Evolutionary conservation across 2,329 filamentous ascomycete species (phyloP).

Genomic region (Calonectria naviculata): DNA sequence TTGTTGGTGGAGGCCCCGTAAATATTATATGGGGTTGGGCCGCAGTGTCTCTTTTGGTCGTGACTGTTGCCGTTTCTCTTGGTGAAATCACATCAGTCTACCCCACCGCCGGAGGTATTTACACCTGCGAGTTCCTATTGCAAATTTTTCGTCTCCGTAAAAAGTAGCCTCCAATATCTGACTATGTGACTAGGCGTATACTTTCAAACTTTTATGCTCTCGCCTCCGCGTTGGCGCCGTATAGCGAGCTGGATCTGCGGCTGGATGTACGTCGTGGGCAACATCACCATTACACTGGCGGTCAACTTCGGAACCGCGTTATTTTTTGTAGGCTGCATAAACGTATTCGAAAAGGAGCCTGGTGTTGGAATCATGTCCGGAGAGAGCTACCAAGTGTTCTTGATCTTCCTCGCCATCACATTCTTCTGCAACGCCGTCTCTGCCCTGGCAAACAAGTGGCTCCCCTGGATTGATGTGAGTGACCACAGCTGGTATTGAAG

Average conservation of each 20-base stretch:
- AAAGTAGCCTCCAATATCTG: background rate
- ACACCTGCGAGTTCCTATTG: background rate
- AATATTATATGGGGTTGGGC: background rate
- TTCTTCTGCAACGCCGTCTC: conserved; percentile 74
- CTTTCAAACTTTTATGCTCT: conserved; percentile 82
- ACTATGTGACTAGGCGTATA: conserved; percentile 45
- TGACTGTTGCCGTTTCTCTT: background rate
- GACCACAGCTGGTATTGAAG: conserved; percentile 43
- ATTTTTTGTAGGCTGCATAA: conserved; percentile 65
- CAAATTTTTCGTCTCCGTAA: background rate
- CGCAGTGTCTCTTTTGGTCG: background rate
- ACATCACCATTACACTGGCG: conserved; percentile 82
- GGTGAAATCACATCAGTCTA: background rate
- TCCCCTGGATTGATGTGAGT: conserved; percentile 58
- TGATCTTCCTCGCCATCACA: conserved; percentile 79
- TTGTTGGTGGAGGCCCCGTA: background rate
- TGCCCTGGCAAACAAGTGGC: conserved; percentile 72
- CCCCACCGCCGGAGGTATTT: conserved; percentile 5
- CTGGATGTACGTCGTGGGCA: conserved; percentile 82
- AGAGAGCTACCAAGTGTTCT: conserved; percentile 74
- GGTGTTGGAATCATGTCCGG: conserved; percentile 57
- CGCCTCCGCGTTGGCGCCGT: conserved; percentile 69
- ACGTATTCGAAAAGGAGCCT: conserved; percentile 61
- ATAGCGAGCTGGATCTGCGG: conserved; percentile 78
- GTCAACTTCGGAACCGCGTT: conserved; percentile 84